These are phyloP conservation scores for Tolypocladium sp. DNA, from an alignment of 2,329 filamentous ascomycete genomes.

Conservation along the genomic window DNA sequence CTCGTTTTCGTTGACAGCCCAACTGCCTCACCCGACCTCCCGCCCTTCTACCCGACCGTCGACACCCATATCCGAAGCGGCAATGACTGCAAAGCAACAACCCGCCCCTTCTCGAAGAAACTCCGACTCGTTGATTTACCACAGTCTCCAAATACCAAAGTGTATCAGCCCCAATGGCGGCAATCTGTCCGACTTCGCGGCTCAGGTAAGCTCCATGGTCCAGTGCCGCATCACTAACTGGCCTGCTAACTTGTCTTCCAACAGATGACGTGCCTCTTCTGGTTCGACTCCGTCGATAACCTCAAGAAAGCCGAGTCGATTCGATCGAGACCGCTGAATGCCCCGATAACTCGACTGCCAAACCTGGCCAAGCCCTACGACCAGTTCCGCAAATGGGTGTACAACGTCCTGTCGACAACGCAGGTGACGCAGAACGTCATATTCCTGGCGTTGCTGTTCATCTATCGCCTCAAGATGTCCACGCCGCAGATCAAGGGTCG, in stretches of 20 bases:
- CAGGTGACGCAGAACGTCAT: constrained; percentile 96
- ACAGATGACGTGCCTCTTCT: constrained; percentile 91
- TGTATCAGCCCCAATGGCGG: constrained; percentile 70
- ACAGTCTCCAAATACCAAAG: constrained; percentile 61
- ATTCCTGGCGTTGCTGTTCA: constrained; percentile 78
- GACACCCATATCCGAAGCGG: constrained; percentile 24
- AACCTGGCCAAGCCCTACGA: constrained; percentile 66
- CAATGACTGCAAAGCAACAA: constrained; percentile 17
- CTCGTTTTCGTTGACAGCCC: not conserved
- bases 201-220: constrained; percentile 50
- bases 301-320: constrained; percentile 65
- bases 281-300: constrained; percentile 86
- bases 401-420: constrained; percentile 81
- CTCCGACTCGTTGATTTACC: constrained; percentile 38
- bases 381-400: constrained; percentile 89
- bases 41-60: constrained; percentile 25
- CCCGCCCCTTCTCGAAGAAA: constrained; percentile 25
- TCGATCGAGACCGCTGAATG: constrained; percentile 27
- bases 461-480: constrained; percentile 84
- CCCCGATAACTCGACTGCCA: constrained; percentile 45
- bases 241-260: not conserved
- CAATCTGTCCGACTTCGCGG: constrained; percentile 73
- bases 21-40: constrained; percentile 11
- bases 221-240: not conserved
- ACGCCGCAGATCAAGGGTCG: constrained; percentile 87